These are phyloP conservation scores for Talaromyces thailandensis DNA, from an alignment of 495 filamentous ascomycete genomes.

Conservation along the genomic window DNA sequence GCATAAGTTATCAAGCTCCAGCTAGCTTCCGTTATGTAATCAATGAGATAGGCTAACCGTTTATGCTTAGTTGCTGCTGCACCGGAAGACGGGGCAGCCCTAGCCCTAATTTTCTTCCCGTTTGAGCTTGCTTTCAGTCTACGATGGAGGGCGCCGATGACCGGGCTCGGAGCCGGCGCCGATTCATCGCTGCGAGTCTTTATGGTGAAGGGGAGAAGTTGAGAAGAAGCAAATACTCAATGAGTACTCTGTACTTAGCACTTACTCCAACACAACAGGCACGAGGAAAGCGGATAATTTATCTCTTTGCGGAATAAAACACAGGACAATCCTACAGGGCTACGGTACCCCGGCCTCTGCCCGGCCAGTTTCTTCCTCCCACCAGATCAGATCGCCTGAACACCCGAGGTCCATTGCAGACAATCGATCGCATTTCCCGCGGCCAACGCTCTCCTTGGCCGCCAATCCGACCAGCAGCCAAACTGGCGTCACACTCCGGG, in stretches of 20 bases:
- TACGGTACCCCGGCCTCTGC: background rate
- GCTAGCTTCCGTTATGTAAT: background rate
- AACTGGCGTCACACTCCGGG: slow-evolving; percentile 14
- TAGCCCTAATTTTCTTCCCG: background rate
- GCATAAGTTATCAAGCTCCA: background rate
- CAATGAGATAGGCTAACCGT: background rate
- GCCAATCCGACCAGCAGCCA: slow-evolving; percentile 17
- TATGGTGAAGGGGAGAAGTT: background rate
- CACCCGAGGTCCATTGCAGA: background rate
- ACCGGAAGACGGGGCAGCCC: background rate
- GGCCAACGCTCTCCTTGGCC: background rate
- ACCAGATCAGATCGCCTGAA: background rate
- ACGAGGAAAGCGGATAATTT: background rate
- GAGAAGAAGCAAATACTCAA: background rate
- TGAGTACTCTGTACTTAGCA: background rate
- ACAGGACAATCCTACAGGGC: background rate
- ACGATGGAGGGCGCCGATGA: background rate
- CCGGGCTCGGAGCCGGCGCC: background rate
- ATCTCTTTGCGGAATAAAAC: background rate
- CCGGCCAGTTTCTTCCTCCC: too few species aligned
- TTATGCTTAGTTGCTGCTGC: background rate
- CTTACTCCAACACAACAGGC: background rate
- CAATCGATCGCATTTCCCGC: background rate
- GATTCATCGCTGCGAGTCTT: background rate
- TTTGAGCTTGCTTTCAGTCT: background rate